Base-by-base conservation (phyloP, 176 grass and related monocot genomes). In the Carex parvula region DNA sequence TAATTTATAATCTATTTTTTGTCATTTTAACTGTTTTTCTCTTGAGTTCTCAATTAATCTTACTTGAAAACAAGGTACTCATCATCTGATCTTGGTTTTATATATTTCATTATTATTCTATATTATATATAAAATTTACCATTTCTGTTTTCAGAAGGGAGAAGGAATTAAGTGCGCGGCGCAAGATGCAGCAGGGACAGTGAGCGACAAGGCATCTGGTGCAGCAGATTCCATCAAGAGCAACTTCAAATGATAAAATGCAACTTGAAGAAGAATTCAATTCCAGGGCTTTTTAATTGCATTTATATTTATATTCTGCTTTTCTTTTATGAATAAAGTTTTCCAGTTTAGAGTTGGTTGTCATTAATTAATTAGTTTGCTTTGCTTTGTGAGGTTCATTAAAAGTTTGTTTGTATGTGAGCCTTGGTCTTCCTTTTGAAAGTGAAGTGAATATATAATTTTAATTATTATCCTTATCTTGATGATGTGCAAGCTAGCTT, bases 241-340 rank as follows among this genome's bases (percentile, higher is more conserved):
- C 39, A 71, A 71, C 39, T 71, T 71, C 68, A 71, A 46, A 44
- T 70, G 33, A 71, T 71, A n/a, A 41, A 70, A n/a, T 70, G 17
- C 68, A 46, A 30, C 6, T 42, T 44, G 39, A 71, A 44, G 42
- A 7, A 71, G 17, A n/a, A 35, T 20, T 22, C 44, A 46, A 12
- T 12, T 64, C 8, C 39, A 71, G 46, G 68, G 68, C 68, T 46
- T 18, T 35, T 41, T 41, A 41, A 39, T 70, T 68, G 4, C 2
- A 9, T 70, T 18, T 37, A 70, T 35, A 9, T 41, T 18, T 37
- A 70, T 35, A 18, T 39, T 37, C 37, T 71, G 17, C 68, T 48
- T 42, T 71, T 21, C 2, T 42, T 46, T 71, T 46, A 1, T 46
- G 35, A 21, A 22, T 50, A 3, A 50, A 50, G 10, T 64, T 44